Conservation (phyloP, 2,329 filamentous ascomycete genomes). For the Emergomyces africanus region DNA sequence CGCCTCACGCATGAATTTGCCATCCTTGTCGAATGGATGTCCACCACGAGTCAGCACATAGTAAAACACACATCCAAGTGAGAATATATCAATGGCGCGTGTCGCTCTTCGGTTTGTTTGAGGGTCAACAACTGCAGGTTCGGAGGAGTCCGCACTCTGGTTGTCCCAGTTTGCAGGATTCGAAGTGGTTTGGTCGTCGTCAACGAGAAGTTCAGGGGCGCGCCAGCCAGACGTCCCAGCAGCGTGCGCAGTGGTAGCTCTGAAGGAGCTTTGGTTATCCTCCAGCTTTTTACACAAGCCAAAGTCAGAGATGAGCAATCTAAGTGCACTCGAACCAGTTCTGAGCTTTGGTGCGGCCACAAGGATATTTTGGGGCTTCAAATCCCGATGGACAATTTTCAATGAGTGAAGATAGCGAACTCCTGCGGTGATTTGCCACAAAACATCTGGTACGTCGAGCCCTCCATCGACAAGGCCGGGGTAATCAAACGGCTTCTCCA, state of each 20-base stretch:
- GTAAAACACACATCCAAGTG: constrained; percentile 93
- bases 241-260: constrained; percentile 85
- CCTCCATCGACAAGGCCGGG: constrained; percentile 52
- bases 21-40: constrained; percentile 89
- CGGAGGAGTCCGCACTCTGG: constrained; percentile 32
- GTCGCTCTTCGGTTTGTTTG: constrained; percentile 66
- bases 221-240: constrained; percentile 94
- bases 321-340: constrained; percentile 48
- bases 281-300: constrained; percentile 96
- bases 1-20: constrained; percentile 88
- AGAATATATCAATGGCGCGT: constrained; percentile 94
- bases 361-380: constrained; percentile 96
- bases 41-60: constrained; percentile 90
- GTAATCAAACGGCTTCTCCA: constrained; percentile 60
- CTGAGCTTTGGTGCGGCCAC: constrained; percentile 51
- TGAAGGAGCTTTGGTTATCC: constrained; percentile 84
- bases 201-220: constrained; percentile 79
- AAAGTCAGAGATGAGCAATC: constrained; percentile 95
- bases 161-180: constrained; percentile 18
- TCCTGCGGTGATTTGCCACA: constrained; percentile 83
- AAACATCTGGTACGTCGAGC: constrained; percentile 61
- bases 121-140: constrained; percentile 42
- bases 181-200: constrained; percentile 50
- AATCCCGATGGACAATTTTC: constrained; percentile 89
- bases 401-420: constrained; percentile 80